Evolutionary conservation across 2,329 filamentous ascomycete genomes (phyloP), one percentile per base, ranked within the genome.

Genomic region (Malbranchea zuffiana): DNA sequence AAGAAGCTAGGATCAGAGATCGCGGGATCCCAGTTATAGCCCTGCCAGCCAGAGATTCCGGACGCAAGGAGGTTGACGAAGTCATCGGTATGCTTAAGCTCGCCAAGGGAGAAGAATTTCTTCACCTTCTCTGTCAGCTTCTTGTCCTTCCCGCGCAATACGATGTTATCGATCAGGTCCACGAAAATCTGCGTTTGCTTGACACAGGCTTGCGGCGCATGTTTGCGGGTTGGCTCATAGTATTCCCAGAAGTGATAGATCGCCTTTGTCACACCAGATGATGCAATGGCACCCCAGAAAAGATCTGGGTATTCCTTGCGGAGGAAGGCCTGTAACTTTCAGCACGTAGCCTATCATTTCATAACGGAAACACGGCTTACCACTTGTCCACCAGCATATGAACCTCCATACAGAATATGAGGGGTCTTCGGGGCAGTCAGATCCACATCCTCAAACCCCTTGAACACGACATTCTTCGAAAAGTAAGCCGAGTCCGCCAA

Each of bases 401-500:
- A 86, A 1, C 84, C 84, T 1, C 85, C 85, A 43, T 92, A 93
- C 0, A 75, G 75, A 41, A 93, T 78, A 61, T 79, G 90, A 0
- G 84, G 74, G 0, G 75, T 76, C 2, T 65, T 67, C 1, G 72
- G 62, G 0, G 82, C 72, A 0, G 74, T 83, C 24, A 90, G 60
- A 44, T 85, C 70, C 16, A 71, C 51, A 43, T 82, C 59, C 51
- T 82, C 77, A 4, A 86, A 59, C 0, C 82, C 82, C 0, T 74
- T 66, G 43, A 87, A 86, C 34, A 74, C 64, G 26, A 86, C 68
- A 46, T 90, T 71, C 43, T 74, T 60, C 0, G 83, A 82, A 59
- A 93, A 92, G 58, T 83, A 92, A 2, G 76, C 82, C 28, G 78
- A 75, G 54, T 93, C 85, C 5, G 83, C 84, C 25, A 92, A 55